Conservation (phyloP, 2,329 filamentous ascomycete genomes). For the Amylocarpus encephaloides region DNA sequence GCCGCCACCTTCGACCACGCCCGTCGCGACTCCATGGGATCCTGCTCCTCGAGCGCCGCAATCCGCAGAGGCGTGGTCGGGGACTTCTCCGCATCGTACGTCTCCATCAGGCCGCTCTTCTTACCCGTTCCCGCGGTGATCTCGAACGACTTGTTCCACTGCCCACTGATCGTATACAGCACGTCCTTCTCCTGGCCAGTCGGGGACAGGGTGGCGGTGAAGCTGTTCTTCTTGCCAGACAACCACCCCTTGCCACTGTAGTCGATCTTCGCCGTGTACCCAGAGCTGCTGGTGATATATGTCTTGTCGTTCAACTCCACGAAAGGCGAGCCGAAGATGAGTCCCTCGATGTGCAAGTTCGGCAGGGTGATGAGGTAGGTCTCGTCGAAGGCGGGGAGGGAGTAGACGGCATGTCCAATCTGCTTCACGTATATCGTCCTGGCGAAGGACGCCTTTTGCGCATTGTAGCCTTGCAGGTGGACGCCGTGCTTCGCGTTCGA, state of each 20-base stretch:
- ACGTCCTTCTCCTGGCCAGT: slow-evolving; percentile 66
- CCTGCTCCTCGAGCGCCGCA: slow-evolving; percentile 69
- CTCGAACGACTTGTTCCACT: slow-evolving; percentile 81
- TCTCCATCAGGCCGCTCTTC: slow-evolving; percentile 48
- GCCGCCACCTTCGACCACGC: slow-evolving; percentile 84
- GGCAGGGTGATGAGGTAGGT: slow-evolving; percentile 89
- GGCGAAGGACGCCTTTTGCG: slow-evolving; percentile 91
- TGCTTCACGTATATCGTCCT: slow-evolving; percentile 94
- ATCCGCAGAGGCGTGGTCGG: slow-evolving; percentile 63
- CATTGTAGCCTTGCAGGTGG: slow-evolving; percentile 80
- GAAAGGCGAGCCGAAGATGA: slow-evolving; percentile 81
- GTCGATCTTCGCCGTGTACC: slow-evolving; percentile 83
- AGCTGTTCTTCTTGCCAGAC: slow-evolving; percentile 90
- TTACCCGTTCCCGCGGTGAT: slow-evolving; percentile 62
- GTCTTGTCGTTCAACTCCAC: slow-evolving; percentile 83
- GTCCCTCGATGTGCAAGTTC: slow-evolving; percentile 84
- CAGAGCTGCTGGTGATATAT: slow-evolving; percentile 79
- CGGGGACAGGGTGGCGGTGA: slow-evolving; percentile 67
- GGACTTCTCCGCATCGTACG: slow-evolving; percentile 52
- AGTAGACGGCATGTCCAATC: slow-evolving; percentile 80
- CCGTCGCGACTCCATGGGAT: slow-evolving; percentile 78
- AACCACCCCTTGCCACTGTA: slow-evolving; percentile 94
- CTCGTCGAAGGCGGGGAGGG: slow-evolving; percentile 51
- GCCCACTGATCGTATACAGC: slow-evolving; percentile 76
- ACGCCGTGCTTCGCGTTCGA: slow-evolving; percentile 80